These are phyloP conservation scores for Pestalotiopsis sp. DNA, from an alignment of 2,329 filamentous ascomycete genomes.

Conservation along the genomic window DNA sequence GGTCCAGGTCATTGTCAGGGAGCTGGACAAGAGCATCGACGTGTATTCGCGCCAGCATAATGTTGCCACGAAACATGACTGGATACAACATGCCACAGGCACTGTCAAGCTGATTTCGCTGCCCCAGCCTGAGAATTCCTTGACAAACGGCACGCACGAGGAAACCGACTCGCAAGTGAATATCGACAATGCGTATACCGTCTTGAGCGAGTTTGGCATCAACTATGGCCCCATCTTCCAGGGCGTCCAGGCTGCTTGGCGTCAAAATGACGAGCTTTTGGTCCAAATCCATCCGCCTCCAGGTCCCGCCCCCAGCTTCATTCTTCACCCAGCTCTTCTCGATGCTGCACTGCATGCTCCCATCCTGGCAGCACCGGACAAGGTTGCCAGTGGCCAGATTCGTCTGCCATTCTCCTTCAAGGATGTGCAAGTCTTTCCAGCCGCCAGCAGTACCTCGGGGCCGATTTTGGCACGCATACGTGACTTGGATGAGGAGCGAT, in stretches of 20 bases:
- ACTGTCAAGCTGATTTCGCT: not conserved
- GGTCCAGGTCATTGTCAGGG: constrained; percentile 2
- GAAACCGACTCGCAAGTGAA: not conserved
- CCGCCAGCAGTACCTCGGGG: not conserved
- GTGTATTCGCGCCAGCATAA: not conserved
- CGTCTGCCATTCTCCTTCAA: constrained; percentile 7
- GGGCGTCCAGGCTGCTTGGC: constrained; percentile 4
- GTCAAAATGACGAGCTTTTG: constrained; percentile 1
- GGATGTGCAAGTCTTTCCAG: not conserved
- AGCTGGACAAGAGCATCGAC: constrained; percentile 2
- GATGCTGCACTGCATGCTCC: constrained; percentile 10
- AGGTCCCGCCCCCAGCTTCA: not conserved
- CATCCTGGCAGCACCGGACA: constrained; percentile 8
- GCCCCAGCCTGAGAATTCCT: not conserved
- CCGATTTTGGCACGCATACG: constrained; percentile 4
- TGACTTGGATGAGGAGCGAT: constrained; percentile 3
- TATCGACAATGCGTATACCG: not conserved
- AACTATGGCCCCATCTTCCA: constrained; percentile 7
- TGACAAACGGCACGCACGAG: constrained; percentile 4
- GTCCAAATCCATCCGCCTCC: not conserved
- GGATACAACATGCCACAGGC: constrained; percentile 11
- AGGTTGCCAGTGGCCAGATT: constrained; percentile 1
- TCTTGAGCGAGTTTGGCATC: constrained; percentile 1
- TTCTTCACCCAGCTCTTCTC: constrained; percentile 7
- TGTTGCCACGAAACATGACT: constrained; percentile 1